These are phyloP conservation scores for Neofusicoccum sp. DNA, from an alignment of 2,329 filamentous ascomycete species.

Conservation along the genomic window DNA sequence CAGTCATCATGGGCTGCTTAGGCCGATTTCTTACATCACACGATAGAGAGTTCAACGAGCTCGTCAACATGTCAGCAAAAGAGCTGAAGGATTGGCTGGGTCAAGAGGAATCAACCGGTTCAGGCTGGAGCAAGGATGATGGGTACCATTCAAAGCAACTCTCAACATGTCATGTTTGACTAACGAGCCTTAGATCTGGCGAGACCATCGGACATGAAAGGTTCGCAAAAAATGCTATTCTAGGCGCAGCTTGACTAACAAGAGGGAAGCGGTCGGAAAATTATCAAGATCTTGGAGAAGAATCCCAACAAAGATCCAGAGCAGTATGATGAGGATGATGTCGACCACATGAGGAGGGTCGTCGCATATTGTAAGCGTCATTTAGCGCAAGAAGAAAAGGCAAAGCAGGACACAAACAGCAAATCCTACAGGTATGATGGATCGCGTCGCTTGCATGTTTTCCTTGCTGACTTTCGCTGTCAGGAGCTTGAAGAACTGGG, in stretches of 20 bases:
- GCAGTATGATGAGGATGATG: constrained; percentile 57
- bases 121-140: constrained; percentile 59
- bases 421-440: constrained; percentile 51
- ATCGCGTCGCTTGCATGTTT: too few relatives aligned
- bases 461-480: background rate
- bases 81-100: constrained; percentile 64
- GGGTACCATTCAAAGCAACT: constrained; percentile 3
- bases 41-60: constrained; percentile 60
- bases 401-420: constrained; percentile 56
- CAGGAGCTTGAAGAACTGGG: constrained; percentile 32
- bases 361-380: constrained; percentile 66
- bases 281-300: constrained; percentile 61
- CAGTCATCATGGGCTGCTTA: background rate
- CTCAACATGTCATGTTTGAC: background rate
- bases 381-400: constrained; percentile 61
- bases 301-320: constrained; percentile 59
- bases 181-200: constrained; percentile 39
- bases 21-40: background rate
- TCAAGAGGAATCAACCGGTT: constrained; percentile 55
- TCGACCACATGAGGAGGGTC: constrained; percentile 62
- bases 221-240: constrained; percentile 27
- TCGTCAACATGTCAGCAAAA: constrained; percentile 64
- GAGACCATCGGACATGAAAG: constrained; percentile 64
- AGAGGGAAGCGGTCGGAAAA: constrained; percentile 56
- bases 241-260: background rate